A percentile compares a stretch with the other conserved stretches of the same genome.
Conservation (phyloP, 176 grass and related monocot species). For the maize (Zea mays) region DNA sequence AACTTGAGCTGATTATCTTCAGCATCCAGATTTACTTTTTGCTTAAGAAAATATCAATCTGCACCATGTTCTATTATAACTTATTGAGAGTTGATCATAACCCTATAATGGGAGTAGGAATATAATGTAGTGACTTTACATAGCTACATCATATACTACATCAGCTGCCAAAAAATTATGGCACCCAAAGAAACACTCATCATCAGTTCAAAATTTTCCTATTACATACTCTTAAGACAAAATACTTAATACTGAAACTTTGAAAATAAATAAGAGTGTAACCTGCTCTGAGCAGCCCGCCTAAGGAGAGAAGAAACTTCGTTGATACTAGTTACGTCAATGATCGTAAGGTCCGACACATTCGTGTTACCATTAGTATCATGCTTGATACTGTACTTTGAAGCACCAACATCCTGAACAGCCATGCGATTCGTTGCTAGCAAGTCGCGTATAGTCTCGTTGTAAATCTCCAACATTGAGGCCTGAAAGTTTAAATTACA, state of each 20-base stretch:
- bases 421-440: conserved; percentile 40
- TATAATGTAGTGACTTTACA: neutral
- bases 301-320: conserved; percentile 74
- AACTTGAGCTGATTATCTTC: neutral
- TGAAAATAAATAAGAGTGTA: neutral
- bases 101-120: neutral
- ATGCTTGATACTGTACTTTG: conserved; percentile 82
- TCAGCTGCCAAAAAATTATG: neutral
- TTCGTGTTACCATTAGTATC: conserved; percentile 70
- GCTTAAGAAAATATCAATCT: neutral
- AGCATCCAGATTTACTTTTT: neutral
- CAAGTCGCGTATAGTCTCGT: conserved; percentile 83
- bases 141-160: neutral
- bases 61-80: neutral
- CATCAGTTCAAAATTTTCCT: neutral
- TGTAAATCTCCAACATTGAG: conserved; percentile 96
- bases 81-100: neutral
- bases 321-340: conserved; percentile 61
- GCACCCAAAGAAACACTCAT: neutral
- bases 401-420: conserved; percentile 54
- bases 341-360: conserved; percentile 73
- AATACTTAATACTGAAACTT: neutral
- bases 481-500: conserved; percentile 35
- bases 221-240: neutral
- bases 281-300: conserved; percentile 88